Base-by-base conservation (phyloP, 495 filamentous ascomycete species). In the Penicillium waksmanii region DNA sequence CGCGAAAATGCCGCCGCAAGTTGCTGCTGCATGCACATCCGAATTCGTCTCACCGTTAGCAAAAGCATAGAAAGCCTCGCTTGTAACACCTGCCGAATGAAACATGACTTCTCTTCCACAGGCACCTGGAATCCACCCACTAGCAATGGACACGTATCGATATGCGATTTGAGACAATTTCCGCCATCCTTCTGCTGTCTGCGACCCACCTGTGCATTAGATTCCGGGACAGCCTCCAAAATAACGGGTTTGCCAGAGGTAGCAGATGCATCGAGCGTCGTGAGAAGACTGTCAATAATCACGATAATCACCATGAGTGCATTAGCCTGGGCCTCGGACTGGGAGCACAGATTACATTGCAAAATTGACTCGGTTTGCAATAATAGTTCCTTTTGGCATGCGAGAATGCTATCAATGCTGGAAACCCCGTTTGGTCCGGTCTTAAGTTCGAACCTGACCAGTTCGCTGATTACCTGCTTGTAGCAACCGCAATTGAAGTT, bases 221-320 rank as follows among this genome's bases (percentile, higher is more conserved):
- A 10, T 7, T 25, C 19, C 8, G 48, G 15, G 6, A 34, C 10
- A 6, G 23, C 34, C 1, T 58, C 58, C 3, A 55, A n/a, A 1
- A 50, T 17, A 5, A 15, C 25, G 1, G 55, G 19, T 23, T 46
- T 55, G 42, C 19, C 34, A 8, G 51, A 51, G 3, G 53, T 65
- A 0, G 65, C 61, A 25, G 66, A 64, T 6, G 53, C 42, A 35
- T 77, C 74, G 0, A 77, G 64, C 3, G 66, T 55, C 1, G 66
- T 67, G 3, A 74, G 53, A n/a, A 76, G 57, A 51, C 70, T 68
- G 48, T 77, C 73, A 40, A 76, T 76, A 6, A 65, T 64, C 25
- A 76, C 61, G 8, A 75, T 65, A 8, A 74, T 63, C 5, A 74
- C 36, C 66, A 74, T 73, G 8, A 77, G 66, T 25, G 74, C 61